Conservation (phyloP, 805 yeast genomes). For the Yamadazyma phyllophila region DNA sequence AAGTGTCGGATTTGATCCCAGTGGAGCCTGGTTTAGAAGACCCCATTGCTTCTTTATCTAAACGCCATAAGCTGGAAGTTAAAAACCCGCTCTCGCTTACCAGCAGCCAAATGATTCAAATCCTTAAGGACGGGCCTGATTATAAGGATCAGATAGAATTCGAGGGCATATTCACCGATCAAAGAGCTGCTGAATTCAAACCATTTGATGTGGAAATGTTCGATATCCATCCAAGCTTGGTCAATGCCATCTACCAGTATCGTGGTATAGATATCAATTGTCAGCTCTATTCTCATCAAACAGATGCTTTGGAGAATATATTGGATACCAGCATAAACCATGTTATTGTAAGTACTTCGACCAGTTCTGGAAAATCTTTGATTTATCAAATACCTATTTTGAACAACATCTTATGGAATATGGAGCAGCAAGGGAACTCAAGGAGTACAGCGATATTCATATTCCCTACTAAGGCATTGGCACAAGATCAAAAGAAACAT, state of each 20-base stretch:
- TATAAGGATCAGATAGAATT: slow-evolving; percentile 65
- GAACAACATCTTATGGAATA: slow-evolving; percentile 39
- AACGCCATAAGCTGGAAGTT: slow-evolving; percentile 11
- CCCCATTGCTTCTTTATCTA: slow-evolving; percentile 16
- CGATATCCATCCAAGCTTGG: slow-evolving; percentile 46
- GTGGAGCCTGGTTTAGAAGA: slow-evolving; percentile 11
- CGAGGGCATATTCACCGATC: slow-evolving; percentile 44
- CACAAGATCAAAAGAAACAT: slow-evolving; percentile 94
- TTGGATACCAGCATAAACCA: slow-evolving; percentile 40
- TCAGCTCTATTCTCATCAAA: slow-evolving; percentile 76
- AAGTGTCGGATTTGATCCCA: slow-evolving; percentile 7
- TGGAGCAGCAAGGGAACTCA: slow-evolving; percentile 26
- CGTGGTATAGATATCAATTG: slow-evolving; percentile 44
- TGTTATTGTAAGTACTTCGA: slow-evolving; percentile 88
- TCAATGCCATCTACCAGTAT: slow-evolving; percentile 46
- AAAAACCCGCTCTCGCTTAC: slow-evolving; percentile 24
- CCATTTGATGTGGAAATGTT: slow-evolving; percentile 28
- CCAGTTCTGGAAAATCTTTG: slow-evolving; percentile 94
- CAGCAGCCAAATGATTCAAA: slow-evolving; percentile 48
- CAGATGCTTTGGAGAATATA: slow-evolving; percentile 65
- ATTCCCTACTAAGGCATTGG: slow-evolving; percentile 96
- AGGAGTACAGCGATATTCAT: slow-evolving; percentile 72
- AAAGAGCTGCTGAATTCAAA: slow-evolving; percentile 46
- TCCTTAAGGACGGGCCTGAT: slow-evolving; percentile 45
- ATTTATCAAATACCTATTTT: slow-evolving; percentile 88